Percentiles rank a stretch among this genome's conserved stretches.
These are phyloP conservation scores for Exutisphaerella laricina DNA, from an alignment of 2,329 filamentous ascomycete species.

Conservation along the genomic window DNA sequence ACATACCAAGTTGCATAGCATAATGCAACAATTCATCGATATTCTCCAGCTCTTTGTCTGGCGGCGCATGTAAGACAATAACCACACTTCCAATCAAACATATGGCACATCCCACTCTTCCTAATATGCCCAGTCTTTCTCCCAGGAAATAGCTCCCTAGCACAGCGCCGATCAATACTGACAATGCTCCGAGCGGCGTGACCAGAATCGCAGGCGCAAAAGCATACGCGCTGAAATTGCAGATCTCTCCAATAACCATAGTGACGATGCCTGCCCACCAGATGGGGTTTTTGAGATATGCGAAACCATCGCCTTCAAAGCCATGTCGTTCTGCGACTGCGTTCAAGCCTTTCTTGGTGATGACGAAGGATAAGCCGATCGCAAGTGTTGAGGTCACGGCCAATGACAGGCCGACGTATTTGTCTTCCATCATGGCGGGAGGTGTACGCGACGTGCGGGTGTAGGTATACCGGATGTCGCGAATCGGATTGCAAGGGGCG, in stretches of 20 bases:
- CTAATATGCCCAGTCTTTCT: conserved; percentile 82
- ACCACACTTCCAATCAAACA: conserved; percentile 95
- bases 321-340: conserved; percentile 87
- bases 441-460: too few relatives aligned
- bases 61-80: conserved; percentile 93
- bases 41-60: conserved; percentile 83
- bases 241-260: conserved; percentile 85
- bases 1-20: conserved; percentile 80
- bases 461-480: too few relatives aligned
- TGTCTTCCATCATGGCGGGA: conserved; percentile 39
- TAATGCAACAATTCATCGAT: conserved; percentile 89
- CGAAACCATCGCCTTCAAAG: conserved; percentile 93
- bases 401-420: conserved; percentile 70
- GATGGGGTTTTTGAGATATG: conserved; percentile 87
- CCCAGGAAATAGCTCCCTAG: conserved; percentile 90
- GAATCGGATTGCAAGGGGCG: too few relatives aligned
- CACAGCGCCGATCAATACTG: conserved; percentile 88
- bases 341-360: conserved; percentile 96
- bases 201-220: conserved; percentile 99
- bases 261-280: conserved; percentile 97
- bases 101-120: conserved; percentile 91
- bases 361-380: conserved; percentile 80
- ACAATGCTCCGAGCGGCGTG: conserved; percentile 86
- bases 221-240: conserved; percentile 96
- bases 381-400: conserved; percentile 70